A percentile compares a stretch with the other conserved stretches of the same genome.
Conservation (phyloP, 495 filamentous ascomycete genomes). For the Talaromyces liani region DNA sequence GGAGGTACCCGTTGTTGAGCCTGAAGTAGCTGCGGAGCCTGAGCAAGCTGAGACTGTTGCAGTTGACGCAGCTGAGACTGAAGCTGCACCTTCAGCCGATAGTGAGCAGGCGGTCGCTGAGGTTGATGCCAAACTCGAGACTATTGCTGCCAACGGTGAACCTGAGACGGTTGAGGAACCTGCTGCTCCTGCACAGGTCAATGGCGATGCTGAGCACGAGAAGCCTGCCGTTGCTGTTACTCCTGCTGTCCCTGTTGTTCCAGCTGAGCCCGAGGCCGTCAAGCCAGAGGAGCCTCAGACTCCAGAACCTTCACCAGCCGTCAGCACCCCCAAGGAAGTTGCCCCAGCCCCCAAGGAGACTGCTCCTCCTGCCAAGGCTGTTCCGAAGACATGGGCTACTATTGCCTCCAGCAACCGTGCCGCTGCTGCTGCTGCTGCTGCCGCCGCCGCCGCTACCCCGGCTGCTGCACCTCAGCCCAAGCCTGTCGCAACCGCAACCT, state of each 20-base stretch:
- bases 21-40: constrained; percentile 32
- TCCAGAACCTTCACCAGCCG: constrained; percentile 42
- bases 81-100: constrained; percentile 18
- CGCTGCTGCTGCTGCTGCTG: constrained; percentile 18
- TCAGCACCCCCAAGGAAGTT: constrained; percentile 27
- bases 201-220: constrained; percentile 23
- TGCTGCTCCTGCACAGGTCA: constrained; percentile 24
- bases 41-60: constrained; percentile 23
- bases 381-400: constrained; percentile 88
- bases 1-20: constrained; percentile 42
- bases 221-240: constrained; percentile 16
- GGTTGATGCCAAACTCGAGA: constrained; percentile 24
- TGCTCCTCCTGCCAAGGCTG: constrained; percentile 37
- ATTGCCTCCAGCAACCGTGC: constrained; percentile 47
- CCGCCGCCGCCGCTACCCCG: constrained; percentile 32
- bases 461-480: constrained; percentile 22
- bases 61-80: constrained; percentile 12
- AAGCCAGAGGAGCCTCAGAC: constrained; percentile 46
- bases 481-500: constrained; percentile 26
- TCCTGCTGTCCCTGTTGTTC: constrained; percentile 23
- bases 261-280: constrained; percentile 39
- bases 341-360: constrained; percentile 46
- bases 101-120: constrained; percentile 18
- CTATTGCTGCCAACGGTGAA: constrained; percentile 45
- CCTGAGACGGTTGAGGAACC: constrained; percentile 46